Percentiles rank a stretch among this genome's conserved stretches.
These are phyloP conservation scores for Kwoniella newhampshirensis DNA, from an alignment of 768 basidiomycete genomes.

Conservation along the genomic window DNA sequence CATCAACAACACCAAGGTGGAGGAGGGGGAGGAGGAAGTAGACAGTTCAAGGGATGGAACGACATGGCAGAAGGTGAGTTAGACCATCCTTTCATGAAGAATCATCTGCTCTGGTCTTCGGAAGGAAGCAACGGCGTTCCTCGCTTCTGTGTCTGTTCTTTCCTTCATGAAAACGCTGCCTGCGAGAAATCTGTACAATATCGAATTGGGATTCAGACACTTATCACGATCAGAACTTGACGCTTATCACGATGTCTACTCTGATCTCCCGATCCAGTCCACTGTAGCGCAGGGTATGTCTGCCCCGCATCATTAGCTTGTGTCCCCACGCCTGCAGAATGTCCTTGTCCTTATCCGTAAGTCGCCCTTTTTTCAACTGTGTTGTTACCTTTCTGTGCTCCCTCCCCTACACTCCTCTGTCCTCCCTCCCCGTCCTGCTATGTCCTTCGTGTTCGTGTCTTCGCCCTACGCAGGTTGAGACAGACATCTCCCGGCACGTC, in stretches of 20 bases:
- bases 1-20: slow-evolving; percentile 10
- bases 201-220: too few species aligned
- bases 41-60: slow-evolving; percentile 12
- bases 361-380: slow-evolving; percentile 14
- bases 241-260: too few species aligned
- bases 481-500: too few species aligned
- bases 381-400: too few species aligned
- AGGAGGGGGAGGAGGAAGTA: slow-evolving; percentile 6
- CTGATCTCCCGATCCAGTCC: slow-evolving; percentile 21
- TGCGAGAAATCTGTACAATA: too few species aligned
- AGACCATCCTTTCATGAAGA: too few species aligned
- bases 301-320: slow-evolving; percentile 45
- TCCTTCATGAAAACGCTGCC: neutral
- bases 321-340: slow-evolving; percentile 46
- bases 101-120: neutral
- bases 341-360: slow-evolving; percentile 50
- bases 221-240: neutral
- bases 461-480: too few species aligned
- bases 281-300: slow-evolving; percentile 46
- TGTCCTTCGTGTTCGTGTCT: too few species aligned
- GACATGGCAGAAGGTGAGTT: slow-evolving; percentile 25
- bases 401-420: neutral
- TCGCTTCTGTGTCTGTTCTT: neutral
- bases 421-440: too few species aligned
- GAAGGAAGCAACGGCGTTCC: neutral